Conservation (phyloP, 371 early-diverging fungal genomes). For the Funneliformis caledonium region DNA sequence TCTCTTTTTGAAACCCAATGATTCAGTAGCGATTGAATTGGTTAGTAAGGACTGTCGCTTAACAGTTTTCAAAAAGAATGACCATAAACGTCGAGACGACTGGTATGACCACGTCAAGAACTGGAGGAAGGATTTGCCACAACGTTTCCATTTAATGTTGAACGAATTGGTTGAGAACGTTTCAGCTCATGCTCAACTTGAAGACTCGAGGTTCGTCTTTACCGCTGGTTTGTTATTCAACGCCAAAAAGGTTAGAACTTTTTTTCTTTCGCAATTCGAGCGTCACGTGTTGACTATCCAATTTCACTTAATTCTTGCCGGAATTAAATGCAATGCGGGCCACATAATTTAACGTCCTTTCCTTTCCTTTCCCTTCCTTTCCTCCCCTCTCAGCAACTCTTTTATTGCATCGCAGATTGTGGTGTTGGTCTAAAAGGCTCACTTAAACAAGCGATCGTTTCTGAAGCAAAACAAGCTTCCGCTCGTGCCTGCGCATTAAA, state of each 20-base stretch:
- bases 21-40: conserved; percentile 33
- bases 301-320: no score
- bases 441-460: conserved; percentile 35
- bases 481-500: conserved; percentile 24
- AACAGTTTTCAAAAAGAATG: conserved; percentile 30
- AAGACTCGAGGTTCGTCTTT: conserved; percentile 27
- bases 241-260: conserved; percentile 20
- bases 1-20: neutral
- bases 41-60: conserved; percentile 38
- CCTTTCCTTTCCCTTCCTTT: neutral
- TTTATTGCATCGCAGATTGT: conserved; percentile 30
- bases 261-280: neutral
- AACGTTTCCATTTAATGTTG: conserved; percentile 36
- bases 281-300: neutral
- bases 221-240: conserved; percentile 26
- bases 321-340: neutral
- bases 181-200: conserved; percentile 36
- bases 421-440: conserved; percentile 38
- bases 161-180: conserved; percentile 40
- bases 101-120: conserved; percentile 38
- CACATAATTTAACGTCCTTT: neutral
- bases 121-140: conserved; percentile 32
- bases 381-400: neutral
- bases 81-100: conserved; percentile 26
- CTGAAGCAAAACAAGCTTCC: conserved; percentile 32